phyloP scores from a whole-genome alignment of 164 flowering plant genomes.

The Kalanchoe fedtschenkoi region DNA sequence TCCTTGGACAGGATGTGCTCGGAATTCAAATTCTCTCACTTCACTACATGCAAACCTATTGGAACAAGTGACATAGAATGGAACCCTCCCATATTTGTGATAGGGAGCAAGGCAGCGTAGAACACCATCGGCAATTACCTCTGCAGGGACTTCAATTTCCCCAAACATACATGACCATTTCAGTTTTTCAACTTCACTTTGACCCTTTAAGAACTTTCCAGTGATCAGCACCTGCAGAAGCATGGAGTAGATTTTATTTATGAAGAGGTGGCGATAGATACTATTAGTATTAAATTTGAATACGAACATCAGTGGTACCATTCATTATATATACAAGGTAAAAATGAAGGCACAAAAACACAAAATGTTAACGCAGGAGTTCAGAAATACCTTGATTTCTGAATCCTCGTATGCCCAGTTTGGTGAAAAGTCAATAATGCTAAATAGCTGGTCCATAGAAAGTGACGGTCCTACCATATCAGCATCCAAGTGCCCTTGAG shows the following conservation, averaged over 20 bases:
- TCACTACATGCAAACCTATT: constrained; percentile 78
- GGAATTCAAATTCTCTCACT: constrained; percentile 65
- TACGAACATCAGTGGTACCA: background rate
- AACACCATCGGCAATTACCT: constrained; percentile 29
- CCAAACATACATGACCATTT: constrained; percentile 89
- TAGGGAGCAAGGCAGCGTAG: constrained; percentile 57
- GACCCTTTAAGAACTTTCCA: constrained; percentile 43
- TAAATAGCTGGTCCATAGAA: constrained; percentile 80
- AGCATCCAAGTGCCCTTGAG: constrained; percentile 34
- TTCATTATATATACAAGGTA: background rate
- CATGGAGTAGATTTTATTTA: too few species aligned
- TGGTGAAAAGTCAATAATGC: constrained; percentile 76
- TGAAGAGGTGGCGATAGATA: background rate
- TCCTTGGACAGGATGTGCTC: constrained; percentile 25
- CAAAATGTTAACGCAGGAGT: background rate
- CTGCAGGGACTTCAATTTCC: constrained; percentile 65
- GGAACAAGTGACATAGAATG: constrained; percentile 60
- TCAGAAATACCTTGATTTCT: constrained; percentile 68
- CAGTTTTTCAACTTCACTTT: too few species aligned
- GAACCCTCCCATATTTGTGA: constrained; percentile 53
- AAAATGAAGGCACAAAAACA: background rate
- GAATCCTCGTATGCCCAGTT: constrained; percentile 54
- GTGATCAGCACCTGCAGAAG: constrained; percentile 62
- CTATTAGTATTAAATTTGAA: background rate
- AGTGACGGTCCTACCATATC: constrained; percentile 59